These are phyloP conservation scores for Plectosphaerella sp. DNA, from an alignment of 2,329 filamentous ascomycete genomes.

Conservation along the genomic window DNA sequence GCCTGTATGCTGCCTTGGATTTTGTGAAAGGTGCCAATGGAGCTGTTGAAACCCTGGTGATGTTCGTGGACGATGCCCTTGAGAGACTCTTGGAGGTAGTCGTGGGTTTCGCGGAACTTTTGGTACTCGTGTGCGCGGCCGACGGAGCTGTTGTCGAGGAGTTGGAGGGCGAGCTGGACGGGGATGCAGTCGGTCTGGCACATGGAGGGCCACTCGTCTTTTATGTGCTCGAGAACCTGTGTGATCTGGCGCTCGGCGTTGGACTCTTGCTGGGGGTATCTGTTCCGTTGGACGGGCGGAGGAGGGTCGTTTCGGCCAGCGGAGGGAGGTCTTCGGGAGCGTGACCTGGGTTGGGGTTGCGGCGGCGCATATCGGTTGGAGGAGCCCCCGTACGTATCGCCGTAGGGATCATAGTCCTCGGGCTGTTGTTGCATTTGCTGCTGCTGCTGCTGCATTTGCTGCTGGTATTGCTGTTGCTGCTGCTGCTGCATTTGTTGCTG, in stretches of 20 bases:
- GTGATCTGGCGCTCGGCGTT: constrained; percentile 53
- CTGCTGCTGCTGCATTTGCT: neutral
- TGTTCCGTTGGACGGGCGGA: constrained; percentile 16
- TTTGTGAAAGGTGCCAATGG: constrained; percentile 97
- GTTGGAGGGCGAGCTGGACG: constrained; percentile 88
- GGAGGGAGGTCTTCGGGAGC: constrained; percentile 15
- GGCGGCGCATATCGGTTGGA: constrained; percentile 35
- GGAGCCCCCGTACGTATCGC: constrained; percentile 29
- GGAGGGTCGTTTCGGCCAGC: constrained; percentile 18
- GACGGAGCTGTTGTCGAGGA: constrained; percentile 91
- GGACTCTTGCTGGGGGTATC: constrained; percentile 30
- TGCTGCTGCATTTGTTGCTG: too few species aligned
- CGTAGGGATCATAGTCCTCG: constrained; percentile 49
- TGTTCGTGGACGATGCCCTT: constrained; percentile 98
- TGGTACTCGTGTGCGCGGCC: constrained; percentile 85
- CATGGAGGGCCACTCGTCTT: constrained; percentile 89
- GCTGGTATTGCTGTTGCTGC: too few species aligned
- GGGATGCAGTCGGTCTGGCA: constrained; percentile 83
- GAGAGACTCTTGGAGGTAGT: constrained; percentile 85
- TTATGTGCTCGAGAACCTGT: constrained; percentile 75
- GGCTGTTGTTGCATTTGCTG: constrained; percentile 11
- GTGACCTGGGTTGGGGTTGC: constrained; percentile 11
- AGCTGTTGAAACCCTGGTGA: constrained; percentile 98
- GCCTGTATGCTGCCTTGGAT: constrained; percentile 90
- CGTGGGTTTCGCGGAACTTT: constrained; percentile 78